Base-by-base conservation (phyloP, 2,329 filamentous ascomycete species). In the Fusarium zealandicum region DNA sequence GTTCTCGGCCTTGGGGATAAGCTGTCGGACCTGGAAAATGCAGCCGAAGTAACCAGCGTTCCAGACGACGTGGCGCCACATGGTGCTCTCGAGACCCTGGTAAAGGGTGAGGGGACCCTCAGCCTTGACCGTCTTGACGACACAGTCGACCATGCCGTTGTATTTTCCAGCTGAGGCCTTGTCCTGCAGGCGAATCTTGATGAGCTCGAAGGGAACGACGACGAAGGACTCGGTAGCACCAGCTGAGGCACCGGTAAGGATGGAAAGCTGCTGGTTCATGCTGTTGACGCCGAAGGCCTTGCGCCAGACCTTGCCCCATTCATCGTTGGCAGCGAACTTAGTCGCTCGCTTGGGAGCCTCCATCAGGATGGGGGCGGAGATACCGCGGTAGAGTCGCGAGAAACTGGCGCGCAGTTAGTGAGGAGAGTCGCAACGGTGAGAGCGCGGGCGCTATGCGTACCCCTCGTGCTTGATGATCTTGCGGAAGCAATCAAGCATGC, bases 251-350 rank as follows among this genome's bases (percentile, higher is more conserved):
- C 95, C 95, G 4, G 95, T 99, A 44, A 99, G 85, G 63, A 97
- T 85, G 18, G 95, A 96, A 54, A 99, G 85, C 2, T 86, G 85
- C 78, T 99, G 95, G 71, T 84, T 98, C 88, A 96, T 95, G 80
- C 96, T 90, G 51, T 85, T 76, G 50, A 89, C 82, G 64, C 90
- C 92, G 73, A 99, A 98, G 43, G 89, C 74, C 66, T 89, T 89
- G 72, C 92, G 90, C 82, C 96, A 99, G 77, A 97, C 84, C 77
- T 92, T 87, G 69, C 95, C 95, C 95, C 95, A 99, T 75, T 93
- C 91, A 75, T 99, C 95, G 78, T 99, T 99, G 78, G 95, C 95
- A 39, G 95, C 93, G 77, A 99, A 99, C 78, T 99, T 99, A 80
- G 92, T 98, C 36, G 93, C 93, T 78, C 92, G 87, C 85, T 96